Base-by-base conservation (phyloP, 768 basidiomycete species). In the Trametes cubensis region DNA sequence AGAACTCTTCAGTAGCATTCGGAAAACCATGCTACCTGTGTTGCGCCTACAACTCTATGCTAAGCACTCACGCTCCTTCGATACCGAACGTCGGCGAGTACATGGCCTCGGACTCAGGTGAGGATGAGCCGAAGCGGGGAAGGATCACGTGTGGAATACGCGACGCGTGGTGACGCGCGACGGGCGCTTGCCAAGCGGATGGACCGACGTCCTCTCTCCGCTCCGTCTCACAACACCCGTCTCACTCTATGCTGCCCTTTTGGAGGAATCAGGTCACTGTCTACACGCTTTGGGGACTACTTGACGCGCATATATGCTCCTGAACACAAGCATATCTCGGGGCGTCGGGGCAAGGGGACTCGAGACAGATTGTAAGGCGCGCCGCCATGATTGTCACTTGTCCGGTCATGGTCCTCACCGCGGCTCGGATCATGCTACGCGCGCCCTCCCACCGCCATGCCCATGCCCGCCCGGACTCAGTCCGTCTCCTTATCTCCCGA, bases 401-500 rank as follows among this genome's bases (percentile, higher is more conserved):
- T n/a, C n/a, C 51, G 21, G 55, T 56, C 55, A 47, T 56, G 20
- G 50, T 34, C 46, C 60, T 49, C 50, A 39, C 30, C 48, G 55
- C 61, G 61, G 61, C 55, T 62, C 61, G 61, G 61, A 62, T 62
- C 61, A 62, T 62, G 28, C 47, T 57, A 46, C 50, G 49, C 55
- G 34, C 34, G 61, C 55, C 61, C 55, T 56, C 60, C 26, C 46
- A 49, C 48, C 45, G 44, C 51, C 42, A 3, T 47, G 13, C 1
- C 52, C 30, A 38, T 20, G 15, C 39, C 25, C 20, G 17, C 26
- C 26, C 14, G 25, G 20, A 17, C 48, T 15, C 5, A 18, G 3
- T 26, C 48, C 48, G 48, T 20, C 48, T 28, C 20, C 38, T 39
- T 34, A 23, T 10, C 25, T 51, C 52, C 26, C 20, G 15, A 26